Evolutionary conservation across 441 rosid genomes (phyloP), one percentile per base, ranked within the genome.

Genomic region (Populus trichocarpa): DNA sequence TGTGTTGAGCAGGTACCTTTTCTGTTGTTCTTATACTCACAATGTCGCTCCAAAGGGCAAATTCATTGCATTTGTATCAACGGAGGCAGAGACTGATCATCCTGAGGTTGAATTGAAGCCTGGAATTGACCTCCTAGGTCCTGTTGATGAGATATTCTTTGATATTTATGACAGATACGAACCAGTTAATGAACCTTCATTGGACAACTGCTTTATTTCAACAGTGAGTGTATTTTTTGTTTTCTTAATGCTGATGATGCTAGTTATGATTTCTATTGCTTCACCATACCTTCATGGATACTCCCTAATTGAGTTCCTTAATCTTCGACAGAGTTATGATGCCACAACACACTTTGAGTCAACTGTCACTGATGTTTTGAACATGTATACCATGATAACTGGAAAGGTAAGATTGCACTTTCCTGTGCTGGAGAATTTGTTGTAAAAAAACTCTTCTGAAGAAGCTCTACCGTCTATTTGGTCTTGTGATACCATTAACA

Each of bases 31-130:
- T 70, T 94, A 92, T 76, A 71, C 97, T 53, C 98, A 92, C 85
- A 94, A 94, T 77, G 98, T 92, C 36, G 98, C 98, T 59, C 92
- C 97, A 26, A 91, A 91, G 84, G 98, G 98, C 3, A 92, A 94
- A 75, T 94, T 85, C 84, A 92, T 94, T 70, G 98, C 98, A 20
- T 94, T 94, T 83, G 97, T 94, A 67, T 92, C 97, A 33, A 86
- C 94, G 4, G 97, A 91, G 82, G 97, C 97, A 8, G 98, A 94
- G 86, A 92, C 97, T 16, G 93, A 94, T 75, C 72, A 87, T 71
- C 98, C 98, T 69, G 85, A 88, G 77, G 72, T 65, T 32, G 98
- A 94, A 82, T 81, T 94, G 78, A 88, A 86, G 87, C 92, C 97
- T 26, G 98, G 97, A 70, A 85, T 89, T 76, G 91, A 91, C 80